Percentiles rank a stretch among this genome's conserved stretches.
phyloP scores from a whole-genome alignment of 768 basidiomycete genomes.

The Pleurotus eryngii region DNA sequence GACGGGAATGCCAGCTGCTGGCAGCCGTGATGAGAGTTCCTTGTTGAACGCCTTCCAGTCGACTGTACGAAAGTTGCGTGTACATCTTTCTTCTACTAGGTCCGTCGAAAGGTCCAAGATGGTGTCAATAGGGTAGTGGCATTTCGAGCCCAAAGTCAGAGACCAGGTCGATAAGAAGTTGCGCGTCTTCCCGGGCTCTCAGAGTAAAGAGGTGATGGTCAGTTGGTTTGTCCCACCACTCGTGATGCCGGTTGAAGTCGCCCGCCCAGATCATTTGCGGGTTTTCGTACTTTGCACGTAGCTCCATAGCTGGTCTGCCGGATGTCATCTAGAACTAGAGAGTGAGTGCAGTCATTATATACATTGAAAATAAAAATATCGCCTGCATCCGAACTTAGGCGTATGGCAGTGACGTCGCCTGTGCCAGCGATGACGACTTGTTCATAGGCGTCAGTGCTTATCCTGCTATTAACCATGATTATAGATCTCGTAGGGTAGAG shows the following conservation, averaged over 20 bases:
- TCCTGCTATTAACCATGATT: constrained; percentile 18
- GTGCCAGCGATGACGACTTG: constrained; percentile 14
- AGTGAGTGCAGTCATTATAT: constrained; percentile 18
- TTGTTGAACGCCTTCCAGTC: constrained; percentile 29
- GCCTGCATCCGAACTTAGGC: constrained; percentile 12
- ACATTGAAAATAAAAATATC: constrained; percentile 22
- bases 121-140: constrained; percentile 37
- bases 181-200: constrained; percentile 14
- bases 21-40: constrained; percentile 9
- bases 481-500: constrained; percentile 13
- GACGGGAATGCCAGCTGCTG: constrained; percentile 7
- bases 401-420: constrained; percentile 23
- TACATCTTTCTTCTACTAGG: background rate
- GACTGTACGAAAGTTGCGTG: constrained; percentile 21
- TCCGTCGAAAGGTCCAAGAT: constrained; percentile 17
- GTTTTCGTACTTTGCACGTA: background rate
- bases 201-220: constrained; percentile 33
- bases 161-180: constrained; percentile 24
- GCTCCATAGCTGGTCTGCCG: background rate
- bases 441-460: constrained; percentile 16
- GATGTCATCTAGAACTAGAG: background rate
- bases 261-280: constrained; percentile 28
- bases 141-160: constrained; percentile 25
- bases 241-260: constrained; percentile 41
- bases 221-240: constrained; percentile 31